These are phyloP conservation scores for Coemansia sp. DNA, from an alignment of 192 early-diverging fungal species.

Conservation along the genomic window DNA sequence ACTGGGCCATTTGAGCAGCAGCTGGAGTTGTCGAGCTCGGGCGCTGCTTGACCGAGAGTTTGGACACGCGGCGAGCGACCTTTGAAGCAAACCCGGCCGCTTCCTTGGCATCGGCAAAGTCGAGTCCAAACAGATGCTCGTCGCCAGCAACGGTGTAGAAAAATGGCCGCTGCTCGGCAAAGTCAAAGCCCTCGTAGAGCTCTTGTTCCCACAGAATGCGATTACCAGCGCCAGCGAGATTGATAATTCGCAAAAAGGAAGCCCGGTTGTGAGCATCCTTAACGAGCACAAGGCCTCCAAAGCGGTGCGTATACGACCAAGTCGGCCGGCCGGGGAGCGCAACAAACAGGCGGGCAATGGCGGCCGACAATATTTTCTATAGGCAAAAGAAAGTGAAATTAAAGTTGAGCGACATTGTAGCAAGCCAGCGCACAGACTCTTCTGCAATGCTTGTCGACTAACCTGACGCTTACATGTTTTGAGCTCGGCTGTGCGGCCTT, in stretches of 20 bases:
- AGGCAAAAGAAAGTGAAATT: neutral
- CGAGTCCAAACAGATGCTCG: conserved; percentile 69
- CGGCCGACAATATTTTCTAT: conserved; percentile 80
- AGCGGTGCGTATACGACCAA: conserved; percentile 72
- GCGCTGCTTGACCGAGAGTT: conserved; percentile 27
- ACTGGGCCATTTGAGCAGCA: conserved; percentile 5
- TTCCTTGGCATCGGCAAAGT: conserved; percentile 71
- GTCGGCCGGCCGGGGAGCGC: conserved; percentile 65
- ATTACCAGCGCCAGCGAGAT: conserved; percentile 57
- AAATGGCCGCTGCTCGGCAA: conserved; percentile 62
- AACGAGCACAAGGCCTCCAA: conserved; percentile 73
- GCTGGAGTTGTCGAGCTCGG: neutral
- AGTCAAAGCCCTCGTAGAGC: conserved; percentile 73
- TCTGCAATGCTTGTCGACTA: neutral
- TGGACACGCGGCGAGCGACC: conserved; percentile 41
- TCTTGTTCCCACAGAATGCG: conserved; percentile 84
- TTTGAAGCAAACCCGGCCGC: conserved; percentile 68
- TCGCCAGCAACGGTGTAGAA: conserved; percentile 76
- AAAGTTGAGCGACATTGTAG: neutral
- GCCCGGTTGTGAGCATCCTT: conserved; percentile 66
- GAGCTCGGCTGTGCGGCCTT: conserved; percentile 63
- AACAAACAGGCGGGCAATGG: conserved; percentile 74
- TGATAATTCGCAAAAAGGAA: conserved; percentile 72
- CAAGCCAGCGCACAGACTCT: neutral
- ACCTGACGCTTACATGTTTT: conserved; percentile 55